Conservation (phyloP, 257 asterid genomes). For the Lycium barbarum region DNA sequence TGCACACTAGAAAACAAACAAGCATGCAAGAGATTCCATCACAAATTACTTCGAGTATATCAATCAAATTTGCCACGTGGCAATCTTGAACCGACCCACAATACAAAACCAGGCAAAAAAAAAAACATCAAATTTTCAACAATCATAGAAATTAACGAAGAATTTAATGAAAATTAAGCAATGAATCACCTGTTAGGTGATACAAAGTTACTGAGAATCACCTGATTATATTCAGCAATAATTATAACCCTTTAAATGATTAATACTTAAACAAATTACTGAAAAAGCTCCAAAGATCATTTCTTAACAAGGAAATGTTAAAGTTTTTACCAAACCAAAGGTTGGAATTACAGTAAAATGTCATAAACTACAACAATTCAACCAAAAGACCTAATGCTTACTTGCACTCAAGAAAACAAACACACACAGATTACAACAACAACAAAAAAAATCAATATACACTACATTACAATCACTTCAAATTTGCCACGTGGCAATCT, state of each 20-base stretch:
- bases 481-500: not conserved
- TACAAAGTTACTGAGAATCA: no score
- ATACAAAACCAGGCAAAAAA: no score
- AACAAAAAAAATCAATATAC: no score
- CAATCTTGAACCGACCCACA: no score
- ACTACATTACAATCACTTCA: not conserved
- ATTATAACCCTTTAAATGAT: not conserved
- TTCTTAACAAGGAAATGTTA: not conserved
- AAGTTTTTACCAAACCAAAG: not conserved
- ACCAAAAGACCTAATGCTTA: not conserved
- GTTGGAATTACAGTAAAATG: not conserved
- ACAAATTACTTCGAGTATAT: no score
- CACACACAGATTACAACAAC: not conserved
- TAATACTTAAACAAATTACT: not conserved
- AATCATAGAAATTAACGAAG: no score
- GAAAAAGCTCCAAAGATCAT: constrained; percentile 1
- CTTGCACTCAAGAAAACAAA: not conserved
- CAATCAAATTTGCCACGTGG: no score
- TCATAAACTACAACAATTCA: not conserved
- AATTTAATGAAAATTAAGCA: no score
- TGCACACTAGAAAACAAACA: no score
- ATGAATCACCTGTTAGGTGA: no score
- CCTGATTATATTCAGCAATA: not conserved
- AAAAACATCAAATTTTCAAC: no score
- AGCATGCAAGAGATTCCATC: no score